Base-by-base conservation (phyloP, 306 rosid species). In the Begonia peltatifolia region DNA sequence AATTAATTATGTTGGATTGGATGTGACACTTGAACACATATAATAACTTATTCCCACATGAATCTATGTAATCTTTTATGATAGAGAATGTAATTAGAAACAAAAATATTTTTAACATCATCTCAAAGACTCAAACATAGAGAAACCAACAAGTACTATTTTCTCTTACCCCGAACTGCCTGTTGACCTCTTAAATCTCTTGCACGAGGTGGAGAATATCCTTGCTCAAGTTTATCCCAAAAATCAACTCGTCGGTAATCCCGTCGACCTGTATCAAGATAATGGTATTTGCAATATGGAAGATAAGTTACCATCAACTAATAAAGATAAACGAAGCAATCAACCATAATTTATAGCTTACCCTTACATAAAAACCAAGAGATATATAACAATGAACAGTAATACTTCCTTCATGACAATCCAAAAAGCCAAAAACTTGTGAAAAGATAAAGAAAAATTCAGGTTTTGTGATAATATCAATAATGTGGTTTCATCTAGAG, bases 161-260 rank as follows among this genome's bases (percentile, higher is more conserved):
- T 47, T 59, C 61, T 46, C 75, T 75, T 46, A 90, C 95, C 95
- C 25, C 22, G 86, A 70, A 65, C 50, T 42, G 52, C 47, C 47
- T 71, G 81, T 57, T 67, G 79, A 47, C 70, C 79, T 68, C 92
- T 76, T 63, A 73, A 73, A 65, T 86, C 79, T 76, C 80, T 79
- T 46, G 63, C 67, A 6, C 52, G 66, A 58, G 68, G 78, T 38
- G 95, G 83, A 68, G 79, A 70, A 61, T 67, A 61, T 65, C 88
- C 73, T 62, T 87, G 68, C 15, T 71, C 94, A 71, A 85, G 87
- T 76, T 68, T 90, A 66, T 76, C 90, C 77, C 99, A 79, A 68
- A 86, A 73, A 70, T 90, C 94, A 74, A 69, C 60, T 41, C 70
- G 82, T 61, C 63, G 70, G 76, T 74, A 71, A 44, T 75, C 92